These are phyloP conservation scores for Ailanthus altissimus DNA, from an alignment of 345 rosid genomes.

Conservation along the genomic window DNA sequence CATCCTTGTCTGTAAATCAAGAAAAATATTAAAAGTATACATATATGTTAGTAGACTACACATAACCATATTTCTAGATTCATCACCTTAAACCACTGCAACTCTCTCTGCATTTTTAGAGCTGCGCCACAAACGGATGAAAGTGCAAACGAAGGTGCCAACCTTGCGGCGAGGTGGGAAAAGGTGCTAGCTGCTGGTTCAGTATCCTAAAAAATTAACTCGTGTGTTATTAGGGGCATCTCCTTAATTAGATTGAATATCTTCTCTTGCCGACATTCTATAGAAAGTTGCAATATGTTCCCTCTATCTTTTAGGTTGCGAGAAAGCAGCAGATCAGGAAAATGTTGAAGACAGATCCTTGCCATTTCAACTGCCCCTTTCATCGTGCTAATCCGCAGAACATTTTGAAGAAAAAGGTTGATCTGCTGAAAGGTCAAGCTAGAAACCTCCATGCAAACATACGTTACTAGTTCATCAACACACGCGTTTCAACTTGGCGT, in stretches of 20 bases:
- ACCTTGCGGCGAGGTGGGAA: neutral
- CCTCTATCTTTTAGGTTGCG: accelerated
- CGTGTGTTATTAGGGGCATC: neutral
- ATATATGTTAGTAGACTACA: no score
- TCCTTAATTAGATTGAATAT: slow-evolving; percentile 10
- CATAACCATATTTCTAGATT: no score
- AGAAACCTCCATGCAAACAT: neutral
- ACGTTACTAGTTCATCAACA: neutral
- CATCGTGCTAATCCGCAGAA: neutral
- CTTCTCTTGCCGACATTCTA: slow-evolving; percentile 8
- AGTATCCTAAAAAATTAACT: no score
- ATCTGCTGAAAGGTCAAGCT: neutral
- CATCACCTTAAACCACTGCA: neutral
- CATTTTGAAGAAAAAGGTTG: neutral
- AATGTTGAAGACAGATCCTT: neutral
- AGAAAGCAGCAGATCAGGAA: neutral
- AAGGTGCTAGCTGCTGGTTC: neutral
- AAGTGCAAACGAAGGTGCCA: neutral
- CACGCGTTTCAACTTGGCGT: neutral
- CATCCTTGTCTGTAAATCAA: neutral
- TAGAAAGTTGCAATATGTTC: slow-evolving; percentile 13
- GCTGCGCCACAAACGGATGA: neutral
- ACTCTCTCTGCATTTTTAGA: neutral
- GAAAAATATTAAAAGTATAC: no score
- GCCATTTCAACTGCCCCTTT: neutral